Percentiles rank a stretch among this genome's conserved stretches.
These are phyloP conservation scores for Tulasnella calospora DNA, from an alignment of 768 basidiomycete species.

Conservation along the genomic window DNA sequence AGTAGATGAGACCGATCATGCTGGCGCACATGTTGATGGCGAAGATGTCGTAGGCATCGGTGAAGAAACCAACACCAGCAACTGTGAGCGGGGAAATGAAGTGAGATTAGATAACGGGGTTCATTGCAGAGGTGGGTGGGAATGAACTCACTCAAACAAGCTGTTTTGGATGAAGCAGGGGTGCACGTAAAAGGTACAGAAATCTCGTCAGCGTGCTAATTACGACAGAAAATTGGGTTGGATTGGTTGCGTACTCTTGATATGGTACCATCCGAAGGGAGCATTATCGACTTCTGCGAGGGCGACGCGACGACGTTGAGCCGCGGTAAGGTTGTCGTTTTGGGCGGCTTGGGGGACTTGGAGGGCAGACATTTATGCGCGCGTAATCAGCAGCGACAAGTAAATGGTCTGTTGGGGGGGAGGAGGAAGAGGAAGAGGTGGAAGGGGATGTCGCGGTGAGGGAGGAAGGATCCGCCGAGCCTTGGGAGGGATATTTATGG, in stretches of 20 bases:
- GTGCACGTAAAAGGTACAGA: neutral
- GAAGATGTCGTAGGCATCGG: constrained; percentile 82
- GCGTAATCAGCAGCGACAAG: constrained; percentile 1
- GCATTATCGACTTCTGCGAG: constrained; percentile 85
- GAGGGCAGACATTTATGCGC: constrained; percentile 7
- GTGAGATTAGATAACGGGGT: constrained; percentile 9
- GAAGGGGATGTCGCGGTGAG: neutral
- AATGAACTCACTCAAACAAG: constrained; percentile 7
- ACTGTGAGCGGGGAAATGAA: constrained; percentile 35
- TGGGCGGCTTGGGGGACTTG: neutral
- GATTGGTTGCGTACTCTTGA: constrained; percentile 45
- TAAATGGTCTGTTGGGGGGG: neutral
- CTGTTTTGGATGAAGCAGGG: neutral
- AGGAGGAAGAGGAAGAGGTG: neutral
- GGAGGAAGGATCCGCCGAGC: neutral
- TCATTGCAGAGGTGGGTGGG: neutral
- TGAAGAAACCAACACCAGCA: constrained; percentile 85
- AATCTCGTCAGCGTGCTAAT: neutral
- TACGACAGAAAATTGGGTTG: constrained; percentile 4
- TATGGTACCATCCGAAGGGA: constrained; percentile 81
- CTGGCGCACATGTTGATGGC: constrained; percentile 75
- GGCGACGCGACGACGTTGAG: constrained; percentile 65
- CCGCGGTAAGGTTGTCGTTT: neutral
- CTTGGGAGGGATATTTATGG: constrained; percentile 1
- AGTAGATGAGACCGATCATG: constrained; percentile 25